Conservation (phyloP, 768 basidiomycete genomes). For the Hygrophorus pudorinus region DNA sequence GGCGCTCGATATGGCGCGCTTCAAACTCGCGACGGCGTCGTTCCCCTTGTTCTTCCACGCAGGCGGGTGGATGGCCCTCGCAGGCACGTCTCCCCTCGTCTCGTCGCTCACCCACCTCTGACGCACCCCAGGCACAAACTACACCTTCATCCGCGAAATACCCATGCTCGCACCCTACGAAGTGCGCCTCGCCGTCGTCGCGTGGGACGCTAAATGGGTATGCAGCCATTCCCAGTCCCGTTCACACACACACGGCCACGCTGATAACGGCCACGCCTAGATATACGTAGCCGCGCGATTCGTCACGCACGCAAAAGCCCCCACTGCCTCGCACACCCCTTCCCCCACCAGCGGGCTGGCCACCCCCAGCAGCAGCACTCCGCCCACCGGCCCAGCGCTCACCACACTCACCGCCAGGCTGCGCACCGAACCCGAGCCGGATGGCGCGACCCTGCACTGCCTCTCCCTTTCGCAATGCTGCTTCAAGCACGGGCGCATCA, state of each 20-base stretch:
- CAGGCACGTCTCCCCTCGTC: conserved; percentile 32
- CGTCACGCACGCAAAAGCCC: conserved; percentile 40
- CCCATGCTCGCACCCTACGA: conserved; percentile 53
- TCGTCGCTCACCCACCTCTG: conserved; percentile 11
- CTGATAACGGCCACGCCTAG: conserved; percentile 22
- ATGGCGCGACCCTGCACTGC: conserved; percentile 53
- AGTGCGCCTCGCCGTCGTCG: conserved; percentile 41
- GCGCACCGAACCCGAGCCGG: conserved; percentile 29
- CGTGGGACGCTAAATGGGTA: conserved; percentile 80
- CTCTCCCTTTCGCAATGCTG: conserved; percentile 53
- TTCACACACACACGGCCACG: background rate
- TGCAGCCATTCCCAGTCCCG: conserved; percentile 12
- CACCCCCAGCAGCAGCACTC: no score
- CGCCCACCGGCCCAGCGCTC: conserved; percentile 18
- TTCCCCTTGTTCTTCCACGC: conserved; percentile 50
- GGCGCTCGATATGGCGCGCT: conserved; percentile 38
- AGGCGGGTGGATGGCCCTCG: conserved; percentile 55
- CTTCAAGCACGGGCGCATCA: conserved; percentile 65
- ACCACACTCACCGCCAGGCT: conserved; percentile 24
- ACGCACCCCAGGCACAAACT: conserved; percentile 44
- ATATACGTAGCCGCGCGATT: conserved; percentile 55
- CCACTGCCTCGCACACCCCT: conserved; percentile 22
- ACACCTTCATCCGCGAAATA: conserved; percentile 62
- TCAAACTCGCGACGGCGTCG: conserved; percentile 34
- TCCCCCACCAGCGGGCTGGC: background rate